These are phyloP conservation scores for Emydomyces testavorans DNA, from an alignment of 2,329 filamentous ascomycete genomes.

Conservation along the genomic window DNA sequence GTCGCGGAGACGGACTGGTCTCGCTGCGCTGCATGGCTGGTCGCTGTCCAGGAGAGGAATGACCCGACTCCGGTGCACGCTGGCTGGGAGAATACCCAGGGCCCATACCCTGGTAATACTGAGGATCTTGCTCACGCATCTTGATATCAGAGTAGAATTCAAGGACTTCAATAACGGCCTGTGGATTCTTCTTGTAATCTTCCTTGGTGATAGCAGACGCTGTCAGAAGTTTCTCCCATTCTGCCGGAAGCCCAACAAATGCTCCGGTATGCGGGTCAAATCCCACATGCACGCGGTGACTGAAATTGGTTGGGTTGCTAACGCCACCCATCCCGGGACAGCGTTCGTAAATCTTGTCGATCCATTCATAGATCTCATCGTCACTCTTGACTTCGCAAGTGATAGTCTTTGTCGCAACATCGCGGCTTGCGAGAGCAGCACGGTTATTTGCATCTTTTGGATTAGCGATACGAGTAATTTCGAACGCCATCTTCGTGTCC, in stretches of 20 bases:
- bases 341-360: constrained; percentile 92
- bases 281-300: constrained; percentile 90
- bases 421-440: constrained; percentile 62
- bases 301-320: constrained; percentile 97
- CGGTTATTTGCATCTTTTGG: constrained; percentile 52
- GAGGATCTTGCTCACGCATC: constrained; percentile 52
- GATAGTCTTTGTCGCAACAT: constrained; percentile 68
- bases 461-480: constrained; percentile 63
- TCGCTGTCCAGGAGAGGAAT: constrained; percentile 50
- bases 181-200: constrained; percentile 93
- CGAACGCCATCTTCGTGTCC: constrained; percentile 81
- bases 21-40: constrained; percentile 39
- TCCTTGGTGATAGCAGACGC: constrained; percentile 96
- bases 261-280: constrained; percentile 93
- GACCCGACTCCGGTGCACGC: constrained; percentile 42
- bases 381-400: constrained; percentile 91
- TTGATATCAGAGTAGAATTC: constrained; percentile 60
- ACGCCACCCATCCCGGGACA: constrained; percentile 97
- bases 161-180: constrained; percentile 58
- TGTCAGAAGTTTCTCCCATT: constrained; percentile 95
- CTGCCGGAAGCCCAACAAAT: constrained; percentile 84
- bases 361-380: constrained; percentile 97
- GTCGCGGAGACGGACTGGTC: constrained; percentile 31
- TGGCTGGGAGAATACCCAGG: constrained; percentile 50
- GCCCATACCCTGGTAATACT: constrained; percentile 47